These are phyloP conservation scores for Anthracocystis panici-leucophaei DNA, from an alignment of 1,284 basidiomycete species.

Conservation along the genomic window DNA sequence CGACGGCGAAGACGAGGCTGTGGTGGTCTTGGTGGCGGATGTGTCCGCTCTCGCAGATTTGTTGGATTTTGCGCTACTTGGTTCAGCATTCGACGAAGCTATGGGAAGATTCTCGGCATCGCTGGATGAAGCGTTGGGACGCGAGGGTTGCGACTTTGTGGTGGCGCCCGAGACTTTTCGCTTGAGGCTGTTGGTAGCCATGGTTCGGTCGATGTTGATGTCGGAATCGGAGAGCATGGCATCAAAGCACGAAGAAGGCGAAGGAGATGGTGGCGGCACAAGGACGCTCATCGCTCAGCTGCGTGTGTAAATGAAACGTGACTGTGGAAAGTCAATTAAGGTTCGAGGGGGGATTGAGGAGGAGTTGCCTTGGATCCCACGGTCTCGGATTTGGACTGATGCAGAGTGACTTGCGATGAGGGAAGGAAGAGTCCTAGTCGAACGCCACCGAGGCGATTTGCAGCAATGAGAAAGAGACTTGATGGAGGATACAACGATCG, in stretches of 20 bases:
- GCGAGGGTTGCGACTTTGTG: slow-evolving; percentile 15
- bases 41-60: slow-evolving; percentile 1
- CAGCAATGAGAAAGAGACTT: too few species aligned
- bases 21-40: neutral
- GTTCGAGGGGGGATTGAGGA: neutral
- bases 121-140: slow-evolving; percentile 23
- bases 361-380: neutral
- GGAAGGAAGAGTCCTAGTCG: neutral
- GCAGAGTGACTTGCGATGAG: neutral
- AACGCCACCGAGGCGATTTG: neutral
- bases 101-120: slow-evolving; percentile 44
- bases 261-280: slow-evolving; percentile 47
- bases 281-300: slow-evolving; percentile 54
- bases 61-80: slow-evolving; percentile 1
- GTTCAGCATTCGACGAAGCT: neutral
- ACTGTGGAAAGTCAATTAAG: neutral
- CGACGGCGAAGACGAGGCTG: slow-evolving; percentile 12
- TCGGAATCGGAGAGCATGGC: slow-evolving; percentile 52
- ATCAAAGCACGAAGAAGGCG: slow-evolving; percentile 53
- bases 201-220: slow-evolving; percentile 47
- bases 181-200: slow-evolving; percentile 39
- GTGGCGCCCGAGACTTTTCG: slow-evolving; percentile 38
- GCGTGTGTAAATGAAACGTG: neutral
- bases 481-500: neutral
- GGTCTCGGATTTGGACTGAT: neutral